Base-by-base conservation (phyloP, 2,329 filamentous ascomycete species). In the Arthrobotrys conoides region DNA sequence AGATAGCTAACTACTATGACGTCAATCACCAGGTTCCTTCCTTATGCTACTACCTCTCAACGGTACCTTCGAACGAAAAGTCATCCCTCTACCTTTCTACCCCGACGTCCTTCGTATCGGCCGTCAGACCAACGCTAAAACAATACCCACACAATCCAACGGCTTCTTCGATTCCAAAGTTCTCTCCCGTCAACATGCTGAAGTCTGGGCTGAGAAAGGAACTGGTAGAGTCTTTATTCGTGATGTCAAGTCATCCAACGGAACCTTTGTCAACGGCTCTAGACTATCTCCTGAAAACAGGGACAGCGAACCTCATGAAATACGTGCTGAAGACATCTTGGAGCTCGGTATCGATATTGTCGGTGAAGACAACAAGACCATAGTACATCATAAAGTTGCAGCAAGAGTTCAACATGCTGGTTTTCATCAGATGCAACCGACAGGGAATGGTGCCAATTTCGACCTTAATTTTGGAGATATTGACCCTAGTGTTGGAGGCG, bases 91-190 rank as follows among this genome's bases (percentile, higher is more conserved):
- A 1, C 96, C 96, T 0, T 97, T 92, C 84, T 92, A 90, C 80
- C 96, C 96, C n/a, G 95, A 98, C n/a, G 92, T 93, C 48, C 87
- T 99, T 63, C 91, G 94, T 80, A 97, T 99, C 83, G 96, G 96
- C 53, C 92, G 96, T 59, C 96, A 99, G 85, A 99, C 96, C 20
- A 99, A 99, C 84, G 93, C 93, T 81, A 98, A 97, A 85, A 98
- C 96, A 0, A 89, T 96, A 12, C 96, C 96, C 0, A 97, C 94
- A 0, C 91, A 93, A 0, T 86, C 91, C 78, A 99, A 99, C 85
- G 96, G 96, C 41, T 99, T 92, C 85, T 99, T 99, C 83, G 96
- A 99, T 84, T 98, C 95, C 65, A 99, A 99, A 85, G 96, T 99
- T 27, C 88, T 99, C 24, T 98, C 96, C 46, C 89, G 96, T 82